Base-by-base conservation (phyloP, 139 green algal genomes). In the Coelastrella sp. region DNA sequence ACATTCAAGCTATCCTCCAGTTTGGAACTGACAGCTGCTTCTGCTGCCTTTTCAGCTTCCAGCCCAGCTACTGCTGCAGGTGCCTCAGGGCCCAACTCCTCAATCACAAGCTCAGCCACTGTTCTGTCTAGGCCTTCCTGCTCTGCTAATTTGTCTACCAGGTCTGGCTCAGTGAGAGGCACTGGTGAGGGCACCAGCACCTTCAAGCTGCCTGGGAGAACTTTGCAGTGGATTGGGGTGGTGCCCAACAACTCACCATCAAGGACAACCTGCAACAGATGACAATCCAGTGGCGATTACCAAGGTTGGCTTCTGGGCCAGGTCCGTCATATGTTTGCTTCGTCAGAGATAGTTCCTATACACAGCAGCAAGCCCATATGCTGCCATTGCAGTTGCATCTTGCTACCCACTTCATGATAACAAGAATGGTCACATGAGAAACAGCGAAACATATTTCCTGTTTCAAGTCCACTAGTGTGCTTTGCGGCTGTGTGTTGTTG, bases 201-300 rank as follows among this genome's bases (percentile, higher is more conserved):
- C 16, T 77, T 73, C 14, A 91, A 65, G 71, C 80, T 89, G 23
- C 4, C 61, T 10, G 89, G 89, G 22, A 57, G 20, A 16, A 92
- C 89, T 7, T 75, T 83, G 13, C 68, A 80, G 17, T 19, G 16
- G 5, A 92, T 68, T 54, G 89, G 87, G 4, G 87, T 91, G 8
- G 78, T 80, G 65, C 87, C 87, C 61, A 91, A 57, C 65, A 91
- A 54, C 87, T 91, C 87, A 16, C 87, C 87, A 74, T 91, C 87
- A n/a, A 91, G 76, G 78, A 91, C 87, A 47, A 90, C 86, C 76
- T 85, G 85, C 54, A 71, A 60, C 60, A 88, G 14, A 83, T 14
- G n/a, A 60, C 60, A 73, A 32, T 7, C 11, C 47, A 68, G 11
- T 47, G 32, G 32, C 32, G 32, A 47, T 47, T 47, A 47, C 32